Base-by-base conservation (phyloP, 192 early-diverging fungal genomes). In the Coemansia nantahalensis region DNA sequence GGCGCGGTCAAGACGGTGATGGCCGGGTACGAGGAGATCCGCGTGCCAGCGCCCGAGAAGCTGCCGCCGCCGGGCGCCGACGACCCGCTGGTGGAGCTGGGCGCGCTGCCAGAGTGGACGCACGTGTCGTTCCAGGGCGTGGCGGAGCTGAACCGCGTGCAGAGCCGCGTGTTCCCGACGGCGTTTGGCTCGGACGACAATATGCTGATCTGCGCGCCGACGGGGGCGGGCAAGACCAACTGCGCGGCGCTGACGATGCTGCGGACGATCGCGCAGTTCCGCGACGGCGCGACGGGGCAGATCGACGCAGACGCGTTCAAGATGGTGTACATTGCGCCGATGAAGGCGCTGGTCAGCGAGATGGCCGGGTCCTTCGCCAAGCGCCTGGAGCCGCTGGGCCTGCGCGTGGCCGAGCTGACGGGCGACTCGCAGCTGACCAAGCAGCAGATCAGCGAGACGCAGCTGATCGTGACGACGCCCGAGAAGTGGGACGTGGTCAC, bases 401-500 rank as follows among this genome's bases (percentile, higher is more conserved):
- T 98, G 21, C 87, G 79, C 26, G 94, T 98, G n/a, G 88, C 92
- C 8, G 96, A 98, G 79, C 80, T 98, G 41, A 97, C 94, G 16
- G 96, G 96, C 16, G 96, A 98, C 80, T 83, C 89, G 11, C 91
- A 94, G 66, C 77, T 98, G 35, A 98, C 92, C n/a, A 95, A 96
- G 65, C 86, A 90, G 60, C 93, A 97, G 69, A 94, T 98, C 42
- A 79, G 92, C 9, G 90, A 92, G 39, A 98, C 96, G 2, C 92
- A 97, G 50, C 85, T 98, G 60, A 97, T 98, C 62, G 87, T 98
- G 26, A 97, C 96, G 2, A 98, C 96, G 4, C 96, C 96, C 9
- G 96, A 98, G 67, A 98, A 98, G 63, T 98, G 96, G 96, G 96
- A 98, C 68, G 89, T 98, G 23, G 90, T 94, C 28, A 98, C 96